phyloP scores from a whole-genome alignment of 2,329 filamentous ascomycete species.

The Diaporthe capsici region DNA sequence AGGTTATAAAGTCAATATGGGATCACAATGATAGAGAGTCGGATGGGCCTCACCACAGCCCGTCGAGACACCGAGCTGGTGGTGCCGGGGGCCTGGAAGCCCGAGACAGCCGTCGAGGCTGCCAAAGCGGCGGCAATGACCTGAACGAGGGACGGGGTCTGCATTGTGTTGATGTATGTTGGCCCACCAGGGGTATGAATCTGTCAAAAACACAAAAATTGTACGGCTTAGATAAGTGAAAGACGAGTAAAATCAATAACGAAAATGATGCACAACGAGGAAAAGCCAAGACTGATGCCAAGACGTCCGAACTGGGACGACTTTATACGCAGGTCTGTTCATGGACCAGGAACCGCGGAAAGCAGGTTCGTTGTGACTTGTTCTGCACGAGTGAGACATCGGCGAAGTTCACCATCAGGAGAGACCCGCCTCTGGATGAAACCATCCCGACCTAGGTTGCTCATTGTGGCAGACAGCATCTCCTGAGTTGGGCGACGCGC shows the following conservation, averaged over 20 bases:
- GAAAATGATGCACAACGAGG: neutral
- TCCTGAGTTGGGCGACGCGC: neutral
- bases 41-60: neutral
- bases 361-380: neutral
- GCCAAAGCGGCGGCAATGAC: slow-evolving; percentile 8
- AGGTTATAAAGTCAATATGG: neutral
- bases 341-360: neutral
- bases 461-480: neutral
- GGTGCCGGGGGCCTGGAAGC: slow-evolving; percentile 3
- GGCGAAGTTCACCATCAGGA: neutral
- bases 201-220: neutral
- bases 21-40: neutral
- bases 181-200: slow-evolving; percentile 2
- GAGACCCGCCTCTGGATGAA: neutral
- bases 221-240: neutral
- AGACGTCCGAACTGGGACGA: neutral
- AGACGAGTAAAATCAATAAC: neutral
- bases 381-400: neutral
- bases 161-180: neutral
- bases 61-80: neutral
- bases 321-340: slow-evolving; percentile 8
- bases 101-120: slow-evolving; percentile 24
- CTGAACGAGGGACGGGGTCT: slow-evolving; percentile 18
- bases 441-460: neutral
- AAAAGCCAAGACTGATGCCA: neutral